Evolutionary conservation across 768 basidiomycete genomes (phyloP).

Genomic region (Lentinula sp.): DNA sequence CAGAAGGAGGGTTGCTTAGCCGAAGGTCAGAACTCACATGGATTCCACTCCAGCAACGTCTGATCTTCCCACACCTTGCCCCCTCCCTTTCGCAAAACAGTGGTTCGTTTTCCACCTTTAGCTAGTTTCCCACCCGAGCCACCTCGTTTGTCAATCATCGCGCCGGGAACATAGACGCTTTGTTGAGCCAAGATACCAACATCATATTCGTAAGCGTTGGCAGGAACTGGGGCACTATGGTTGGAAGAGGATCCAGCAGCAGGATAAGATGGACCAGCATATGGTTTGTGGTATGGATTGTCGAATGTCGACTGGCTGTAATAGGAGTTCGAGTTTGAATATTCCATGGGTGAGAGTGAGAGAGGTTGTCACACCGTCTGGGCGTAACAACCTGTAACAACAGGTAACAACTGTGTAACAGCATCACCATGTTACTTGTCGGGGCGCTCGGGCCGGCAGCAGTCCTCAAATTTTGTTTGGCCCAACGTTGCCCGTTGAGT

Average conservation of each 20-base stretch:
- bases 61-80: slow-evolving; percentile 99
- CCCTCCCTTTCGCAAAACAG: slow-evolving; percentile 90
- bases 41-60: slow-evolving; percentile 95
- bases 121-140: slow-evolving; percentile 81
- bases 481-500: background rate
- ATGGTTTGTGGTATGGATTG: slow-evolving; percentile 80
- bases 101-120: slow-evolving; percentile 88
- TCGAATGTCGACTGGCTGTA: slow-evolving; percentile 5
- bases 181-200: slow-evolving; percentile 88
- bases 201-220: slow-evolving; percentile 90
- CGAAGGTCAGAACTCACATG: slow-evolving; percentile 50
- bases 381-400: no score
- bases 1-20: background rate
- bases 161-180: slow-evolving; percentile 88
- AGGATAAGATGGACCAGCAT: slow-evolving; percentile 69
- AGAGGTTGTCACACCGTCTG: background rate
- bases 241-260: slow-evolving; percentile 53
- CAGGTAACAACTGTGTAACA: no score
- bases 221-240: slow-evolving; percentile 77
- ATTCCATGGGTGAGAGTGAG: slow-evolving; percentile 25
- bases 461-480: background rate
- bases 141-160: slow-evolving; percentile 83
- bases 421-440: no score
- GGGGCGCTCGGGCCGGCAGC: background rate
- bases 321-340: slow-evolving; percentile 38